Percentiles rank a stretch among this genome's conserved stretches.
phyloP scores from a whole-genome alignment of 306 rosid genomes.

The Vigna mungo region DNA sequence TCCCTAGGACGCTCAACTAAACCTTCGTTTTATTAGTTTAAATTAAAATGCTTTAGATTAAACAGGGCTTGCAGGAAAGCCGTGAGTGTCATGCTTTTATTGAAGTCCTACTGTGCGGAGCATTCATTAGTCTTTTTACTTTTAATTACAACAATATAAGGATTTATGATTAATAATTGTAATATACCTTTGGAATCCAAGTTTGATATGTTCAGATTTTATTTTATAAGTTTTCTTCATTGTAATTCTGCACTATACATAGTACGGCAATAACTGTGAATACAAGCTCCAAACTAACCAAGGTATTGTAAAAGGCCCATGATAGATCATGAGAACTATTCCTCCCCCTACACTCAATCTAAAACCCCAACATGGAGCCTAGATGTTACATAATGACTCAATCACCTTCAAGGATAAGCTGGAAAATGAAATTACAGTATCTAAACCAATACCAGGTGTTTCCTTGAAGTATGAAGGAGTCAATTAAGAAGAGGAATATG shows the following conservation, averaged over 20 bases:
- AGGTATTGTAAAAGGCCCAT: background rate
- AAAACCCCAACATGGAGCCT: background rate
- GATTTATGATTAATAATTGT: background rate
- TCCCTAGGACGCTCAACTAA: background rate
- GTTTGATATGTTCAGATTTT: too few species aligned
- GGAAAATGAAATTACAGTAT: background rate
- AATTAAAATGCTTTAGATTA: background rate
- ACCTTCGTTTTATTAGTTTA: background rate
- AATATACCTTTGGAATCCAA: too few species aligned
- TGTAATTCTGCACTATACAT: too few species aligned
- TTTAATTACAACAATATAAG: background rate
- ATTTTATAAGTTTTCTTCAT: too few species aligned
- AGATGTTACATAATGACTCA: constrained; percentile 24
- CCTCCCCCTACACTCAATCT: background rate
- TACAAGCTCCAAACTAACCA: background rate
- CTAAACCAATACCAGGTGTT: background rate
- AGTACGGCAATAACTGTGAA: too few species aligned
- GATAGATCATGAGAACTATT: background rate
- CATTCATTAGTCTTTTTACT: too few species aligned
- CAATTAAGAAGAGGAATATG: background rate
- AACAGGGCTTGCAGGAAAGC: background rate
- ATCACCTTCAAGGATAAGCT: constrained; percentile 28
- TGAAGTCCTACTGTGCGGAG: background rate
- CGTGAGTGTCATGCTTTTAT: background rate
- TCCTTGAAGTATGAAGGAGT: constrained; percentile 4